A percentile compares a stretch with the other conserved stretches of the same genome.
Conservation (phyloP, 164 flowering plant species). For the Houttuynia cordata region DNA sequence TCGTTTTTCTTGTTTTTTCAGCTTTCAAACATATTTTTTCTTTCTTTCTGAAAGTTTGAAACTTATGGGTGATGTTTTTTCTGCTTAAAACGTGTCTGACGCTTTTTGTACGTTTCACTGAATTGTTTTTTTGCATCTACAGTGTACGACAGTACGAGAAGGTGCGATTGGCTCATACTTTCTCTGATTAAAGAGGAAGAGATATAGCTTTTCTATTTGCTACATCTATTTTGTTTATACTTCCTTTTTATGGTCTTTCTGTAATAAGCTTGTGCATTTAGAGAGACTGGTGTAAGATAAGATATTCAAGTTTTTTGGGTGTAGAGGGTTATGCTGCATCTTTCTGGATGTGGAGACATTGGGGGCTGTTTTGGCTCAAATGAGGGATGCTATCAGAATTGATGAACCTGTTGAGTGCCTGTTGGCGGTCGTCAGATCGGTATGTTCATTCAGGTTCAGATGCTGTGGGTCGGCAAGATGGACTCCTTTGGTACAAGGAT, state of each 20-base stretch:
- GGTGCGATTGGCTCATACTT: background rate
- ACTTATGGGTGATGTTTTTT: no score
- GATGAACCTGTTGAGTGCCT: constrained; percentile 54
- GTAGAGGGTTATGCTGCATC: constrained; percentile 3
- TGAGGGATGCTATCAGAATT: constrained; percentile 68
- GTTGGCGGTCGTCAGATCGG: constrained; percentile 41
- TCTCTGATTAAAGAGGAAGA: background rate
- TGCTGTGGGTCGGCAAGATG: constrained; percentile 51
- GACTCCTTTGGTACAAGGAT: constrained; percentile 75
- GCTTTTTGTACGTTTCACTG: background rate
- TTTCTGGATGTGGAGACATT: constrained; percentile 33
- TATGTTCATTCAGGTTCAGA: constrained; percentile 35
- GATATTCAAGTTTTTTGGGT: background rate
- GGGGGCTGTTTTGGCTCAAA: constrained; percentile 42
- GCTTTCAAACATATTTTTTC: no score
- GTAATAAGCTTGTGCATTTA: background rate
- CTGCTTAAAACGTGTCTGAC: no score
- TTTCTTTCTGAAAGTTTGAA: no score
- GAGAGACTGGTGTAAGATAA: background rate
- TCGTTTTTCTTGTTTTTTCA: background rate
- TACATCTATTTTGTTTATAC: background rate
- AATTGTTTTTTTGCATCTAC: background rate
- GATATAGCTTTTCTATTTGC: background rate
- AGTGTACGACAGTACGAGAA: background rate
- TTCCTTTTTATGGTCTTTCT: background rate